phyloP scores from a whole-genome alignment of 2,329 filamentous ascomycete genomes.

The Falciphora oryzae region DNA sequence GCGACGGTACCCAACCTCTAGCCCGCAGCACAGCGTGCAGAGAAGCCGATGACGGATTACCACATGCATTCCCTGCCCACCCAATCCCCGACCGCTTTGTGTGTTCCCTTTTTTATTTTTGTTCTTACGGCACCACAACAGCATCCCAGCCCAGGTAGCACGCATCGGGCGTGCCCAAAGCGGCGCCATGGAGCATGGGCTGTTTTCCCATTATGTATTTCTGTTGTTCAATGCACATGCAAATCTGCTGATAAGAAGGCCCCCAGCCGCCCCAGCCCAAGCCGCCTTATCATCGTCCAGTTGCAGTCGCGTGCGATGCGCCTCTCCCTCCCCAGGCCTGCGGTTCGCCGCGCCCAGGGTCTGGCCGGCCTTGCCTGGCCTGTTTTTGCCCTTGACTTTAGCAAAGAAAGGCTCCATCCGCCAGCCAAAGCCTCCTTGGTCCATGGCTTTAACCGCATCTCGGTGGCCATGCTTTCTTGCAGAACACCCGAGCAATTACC shows the following conservation, averaged over 20 bases:
- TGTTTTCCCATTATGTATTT: slow-evolving; percentile 7
- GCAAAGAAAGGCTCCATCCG: neutral
- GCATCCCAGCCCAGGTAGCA: no score
- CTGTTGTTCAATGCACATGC: neutral
- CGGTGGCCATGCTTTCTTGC: no score
- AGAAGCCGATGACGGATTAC: neutral
- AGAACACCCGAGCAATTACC: neutral
- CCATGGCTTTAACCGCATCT: neutral
- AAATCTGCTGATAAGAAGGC: neutral
- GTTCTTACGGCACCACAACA: neutral
- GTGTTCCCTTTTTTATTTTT: neutral
- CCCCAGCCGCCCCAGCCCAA: neutral
- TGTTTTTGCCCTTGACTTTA: neutral
- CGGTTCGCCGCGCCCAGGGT: neutral
- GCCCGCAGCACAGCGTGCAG: neutral
- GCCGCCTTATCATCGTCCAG: slow-evolving; percentile 3
- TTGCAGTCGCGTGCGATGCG: slow-evolving; percentile 3
- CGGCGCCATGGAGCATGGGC: neutral
- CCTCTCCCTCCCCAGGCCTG: neutral
- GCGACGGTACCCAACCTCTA: neutral
- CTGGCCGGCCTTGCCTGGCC: neutral
- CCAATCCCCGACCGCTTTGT: neutral
- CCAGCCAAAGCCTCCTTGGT: neutral
- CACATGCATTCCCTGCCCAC: slow-evolving; percentile 1
- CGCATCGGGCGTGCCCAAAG: neutral